A percentile compares a stretch with the other conserved stretches of the same genome.
phyloP scores from a whole-genome alignment of 768 basidiomycete species.

The Mycena filopes region DNA sequence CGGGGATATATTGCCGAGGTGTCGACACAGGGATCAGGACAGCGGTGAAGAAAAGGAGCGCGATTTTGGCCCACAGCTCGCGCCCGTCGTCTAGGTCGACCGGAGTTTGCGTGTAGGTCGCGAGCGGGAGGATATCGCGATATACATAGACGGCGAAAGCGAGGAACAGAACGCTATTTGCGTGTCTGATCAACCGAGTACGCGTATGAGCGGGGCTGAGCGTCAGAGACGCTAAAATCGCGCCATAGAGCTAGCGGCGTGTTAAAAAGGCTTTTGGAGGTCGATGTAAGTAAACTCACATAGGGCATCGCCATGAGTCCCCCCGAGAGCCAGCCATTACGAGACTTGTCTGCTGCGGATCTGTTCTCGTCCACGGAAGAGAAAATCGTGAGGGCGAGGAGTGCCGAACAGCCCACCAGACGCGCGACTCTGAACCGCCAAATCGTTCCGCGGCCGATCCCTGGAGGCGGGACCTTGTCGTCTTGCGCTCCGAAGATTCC shows the following conservation, averaged over 20 bases:
- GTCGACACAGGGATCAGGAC: constrained; percentile 63
- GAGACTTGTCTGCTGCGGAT: no score
- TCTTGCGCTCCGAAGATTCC: no score
- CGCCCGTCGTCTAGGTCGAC: constrained; percentile 60
- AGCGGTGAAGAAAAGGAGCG: constrained; percentile 54
- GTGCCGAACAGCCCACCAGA: constrained; percentile 53
- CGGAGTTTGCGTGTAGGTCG: constrained; percentile 60
- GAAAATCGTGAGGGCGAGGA: constrained; percentile 61
- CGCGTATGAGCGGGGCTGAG: constrained; percentile 50
- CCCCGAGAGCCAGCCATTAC: neutral
- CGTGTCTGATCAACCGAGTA: constrained; percentile 52
- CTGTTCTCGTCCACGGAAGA: constrained; percentile 41
- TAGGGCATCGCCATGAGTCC: constrained; percentile 26
- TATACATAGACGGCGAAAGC: constrained; percentile 62
- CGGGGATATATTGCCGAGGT: constrained; percentile 67
- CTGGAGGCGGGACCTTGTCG: neutral
- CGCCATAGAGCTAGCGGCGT: constrained; percentile 48
- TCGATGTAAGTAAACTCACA: neutral
- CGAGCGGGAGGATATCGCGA: constrained; percentile 67
- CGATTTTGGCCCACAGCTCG: constrained; percentile 63
- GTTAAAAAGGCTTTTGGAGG: neutral
- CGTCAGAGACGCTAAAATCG: constrained; percentile 52
- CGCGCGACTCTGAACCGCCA: constrained; percentile 58
- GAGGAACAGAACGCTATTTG: constrained; percentile 56
- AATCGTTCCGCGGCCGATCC: constrained; percentile 39